Evolutionary conservation across 1,284 basidiomycete genomes (phyloP).

Genomic region (Cutaneotrichosporon cavernicola): DNA sequence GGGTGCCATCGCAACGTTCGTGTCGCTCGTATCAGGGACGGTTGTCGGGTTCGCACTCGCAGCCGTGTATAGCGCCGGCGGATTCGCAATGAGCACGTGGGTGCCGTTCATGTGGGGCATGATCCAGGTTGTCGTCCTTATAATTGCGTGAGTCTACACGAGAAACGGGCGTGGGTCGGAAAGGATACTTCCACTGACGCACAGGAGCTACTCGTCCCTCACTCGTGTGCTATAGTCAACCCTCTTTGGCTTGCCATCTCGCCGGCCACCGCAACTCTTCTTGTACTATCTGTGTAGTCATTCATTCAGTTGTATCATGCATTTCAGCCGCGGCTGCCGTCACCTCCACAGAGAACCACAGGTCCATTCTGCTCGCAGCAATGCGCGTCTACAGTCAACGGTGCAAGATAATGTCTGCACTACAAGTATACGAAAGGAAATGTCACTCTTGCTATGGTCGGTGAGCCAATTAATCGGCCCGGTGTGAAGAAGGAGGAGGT

Average conservation of each 20-base stretch:
- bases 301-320: slow-evolving; percentile 6
- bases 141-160: slow-evolving; percentile 55
- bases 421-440: neutral
- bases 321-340: neutral
- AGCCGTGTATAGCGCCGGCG: slow-evolving; percentile 66
- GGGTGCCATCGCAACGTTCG: slow-evolving; percentile 58
- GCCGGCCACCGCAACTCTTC: neutral
- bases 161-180: neutral
- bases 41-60: slow-evolving; percentile 69
- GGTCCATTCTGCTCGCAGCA: neutral
- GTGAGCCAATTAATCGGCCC: neutral
- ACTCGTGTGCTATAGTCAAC: slow-evolving; percentile 39
- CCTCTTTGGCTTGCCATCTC: neutral
- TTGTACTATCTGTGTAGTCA: neutral
- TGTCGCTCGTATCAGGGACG: slow-evolving; percentile 67
- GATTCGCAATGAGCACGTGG: slow-evolving; percentile 82
- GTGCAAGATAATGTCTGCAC: neutral
- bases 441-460: neutral
- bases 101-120: slow-evolving; percentile 74
- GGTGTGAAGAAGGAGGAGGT: neutral
- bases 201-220: slow-evolving; percentile 45
- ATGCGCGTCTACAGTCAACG: neutral
- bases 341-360: neutral
- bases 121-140: slow-evolving; percentile 65
- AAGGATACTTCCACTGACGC: neutral